These are phyloP conservation scores for Leccinum arenicola DNA, from an alignment of 768 basidiomycete species.

Conservation along the genomic window DNA sequence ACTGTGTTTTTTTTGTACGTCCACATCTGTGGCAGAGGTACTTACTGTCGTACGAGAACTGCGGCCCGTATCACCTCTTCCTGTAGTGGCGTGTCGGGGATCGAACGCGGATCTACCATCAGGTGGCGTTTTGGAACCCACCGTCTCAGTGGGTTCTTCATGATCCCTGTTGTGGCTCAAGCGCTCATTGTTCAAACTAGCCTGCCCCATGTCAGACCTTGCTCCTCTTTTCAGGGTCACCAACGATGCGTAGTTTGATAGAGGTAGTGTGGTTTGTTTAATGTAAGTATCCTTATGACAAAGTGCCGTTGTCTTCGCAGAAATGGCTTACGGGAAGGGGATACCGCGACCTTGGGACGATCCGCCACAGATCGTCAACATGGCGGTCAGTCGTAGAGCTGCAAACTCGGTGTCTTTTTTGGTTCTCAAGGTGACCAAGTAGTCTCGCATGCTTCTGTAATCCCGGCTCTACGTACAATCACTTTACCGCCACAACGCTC, in stretches of 20 bases:
- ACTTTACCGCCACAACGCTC: not conserved
- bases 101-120: conserved; percentile 5
- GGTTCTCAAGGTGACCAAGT: not conserved
- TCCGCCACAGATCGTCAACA: conserved; percentile 18
- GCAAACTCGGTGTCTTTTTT: not conserved
- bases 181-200: not conserved
- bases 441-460: not conserved
- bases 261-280: not conserved
- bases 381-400: not conserved
- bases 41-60: conserved; percentile 9
- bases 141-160: conserved; percentile 12
- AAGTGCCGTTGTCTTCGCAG: not conserved
- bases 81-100: conserved; percentile 7
- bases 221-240: conserved; percentile 1
- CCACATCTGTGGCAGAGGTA: conserved; percentile 7
- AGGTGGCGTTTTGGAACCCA: conserved; percentile 15
- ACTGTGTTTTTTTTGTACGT: not conserved
- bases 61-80: conserved; percentile 9
- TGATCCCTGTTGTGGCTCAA: conserved; percentile 8
- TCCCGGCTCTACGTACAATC: not conserved
- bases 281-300: not conserved
- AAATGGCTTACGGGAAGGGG: not conserved
- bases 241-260: not conserved
- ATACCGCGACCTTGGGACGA: conserved; percentile 9
- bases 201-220: not conserved